Conservation (phyloP, 192 early-diverging fungal genomes). For the Backusella sp. region DNA sequence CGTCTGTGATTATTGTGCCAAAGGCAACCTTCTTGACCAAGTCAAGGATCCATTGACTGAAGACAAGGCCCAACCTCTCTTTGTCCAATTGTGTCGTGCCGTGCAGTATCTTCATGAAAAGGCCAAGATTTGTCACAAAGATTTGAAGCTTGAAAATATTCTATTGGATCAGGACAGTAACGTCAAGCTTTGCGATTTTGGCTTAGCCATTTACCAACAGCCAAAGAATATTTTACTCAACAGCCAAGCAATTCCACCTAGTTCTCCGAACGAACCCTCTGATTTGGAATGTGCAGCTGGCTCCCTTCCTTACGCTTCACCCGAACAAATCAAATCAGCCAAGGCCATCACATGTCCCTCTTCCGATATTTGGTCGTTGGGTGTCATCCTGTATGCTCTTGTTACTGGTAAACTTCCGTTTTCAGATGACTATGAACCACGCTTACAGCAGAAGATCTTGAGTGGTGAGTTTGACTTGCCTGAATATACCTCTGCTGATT, state of each 20-base stretch:
- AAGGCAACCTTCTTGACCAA: slow-evolving; percentile 63
- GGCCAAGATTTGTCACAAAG: slow-evolving; percentile 68
- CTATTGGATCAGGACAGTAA: slow-evolving; percentile 62
- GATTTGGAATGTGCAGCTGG: slow-evolving; percentile 49
- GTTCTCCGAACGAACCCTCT: neutral
- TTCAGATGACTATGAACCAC: slow-evolving; percentile 67
- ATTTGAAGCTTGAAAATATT: slow-evolving; percentile 94
- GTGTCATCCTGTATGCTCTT: slow-evolving; percentile 70
- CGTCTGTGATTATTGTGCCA: slow-evolving; percentile 67
- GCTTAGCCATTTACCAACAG: slow-evolving; percentile 60
- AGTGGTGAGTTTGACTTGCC: slow-evolving; percentile 56
- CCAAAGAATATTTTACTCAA: slow-evolving; percentile 35
- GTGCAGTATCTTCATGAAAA: slow-evolving; percentile 78
- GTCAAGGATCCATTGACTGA: slow-evolving; percentile 53
- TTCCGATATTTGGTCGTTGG: slow-evolving; percentile 78
- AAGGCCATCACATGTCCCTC: slow-evolving; percentile 48
- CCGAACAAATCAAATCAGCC: slow-evolving; percentile 59
- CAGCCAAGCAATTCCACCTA: neutral
- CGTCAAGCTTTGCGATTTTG: slow-evolving; percentile 90
- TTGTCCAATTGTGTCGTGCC: slow-evolving; percentile 72
- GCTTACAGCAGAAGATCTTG: slow-evolving; percentile 67
- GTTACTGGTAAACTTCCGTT: slow-evolving; percentile 71
- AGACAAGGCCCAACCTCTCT: slow-evolving; percentile 51
- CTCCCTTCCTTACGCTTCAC: slow-evolving; percentile 68
- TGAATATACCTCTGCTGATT: slow-evolving; percentile 37